phyloP scores from a whole-genome alignment of 805 yeast species.

The Candida sithepensis region DNA sequence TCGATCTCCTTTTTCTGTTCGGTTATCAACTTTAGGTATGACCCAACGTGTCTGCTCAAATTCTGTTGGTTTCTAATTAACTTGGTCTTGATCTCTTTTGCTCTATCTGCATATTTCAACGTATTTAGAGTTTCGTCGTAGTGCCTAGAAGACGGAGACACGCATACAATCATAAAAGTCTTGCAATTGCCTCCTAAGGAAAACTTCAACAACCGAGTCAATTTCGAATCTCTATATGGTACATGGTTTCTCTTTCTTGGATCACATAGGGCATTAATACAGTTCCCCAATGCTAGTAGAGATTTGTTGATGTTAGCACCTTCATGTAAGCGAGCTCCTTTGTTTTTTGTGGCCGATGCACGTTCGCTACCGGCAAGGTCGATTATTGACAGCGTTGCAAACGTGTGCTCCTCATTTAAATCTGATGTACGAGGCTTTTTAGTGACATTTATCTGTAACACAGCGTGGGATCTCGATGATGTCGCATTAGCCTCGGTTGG shows the following conservation, averaged over 20 bases:
- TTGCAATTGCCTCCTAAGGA: slow-evolving; percentile 93
- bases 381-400: slow-evolving; percentile 80
- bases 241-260: slow-evolving; percentile 65
- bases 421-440: slow-evolving; percentile 61
- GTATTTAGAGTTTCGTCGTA: slow-evolving; percentile 93
- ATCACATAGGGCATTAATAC: slow-evolving; percentile 88
- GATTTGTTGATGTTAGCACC: slow-evolving; percentile 94
- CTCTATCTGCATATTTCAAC: slow-evolving; percentile 85
- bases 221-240: slow-evolving; percentile 88
- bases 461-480: slow-evolving; percentile 92
- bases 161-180: slow-evolving; percentile 94
- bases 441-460: slow-evolving; percentile 69
- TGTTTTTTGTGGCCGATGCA: slow-evolving; percentile 82
- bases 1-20: slow-evolving; percentile 76
- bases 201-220: slow-evolving; percentile 81
- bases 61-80: slow-evolving; percentile 69
- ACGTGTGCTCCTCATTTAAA: slow-evolving; percentile 61
- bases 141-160: slow-evolving; percentile 81
- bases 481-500: slow-evolving; percentile 90
- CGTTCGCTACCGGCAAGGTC: slow-evolving; percentile 96
- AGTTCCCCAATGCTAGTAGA: slow-evolving; percentile 83
- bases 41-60: slow-evolving; percentile 78
- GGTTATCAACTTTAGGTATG: slow-evolving; percentile 78
- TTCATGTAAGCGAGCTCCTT: slow-evolving; percentile 78
- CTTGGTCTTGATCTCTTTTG: slow-evolving; percentile 85